Percentiles rank a stretch among this genome's conserved stretches.
Evolutionary conservation across 257 asterid genomes (phyloP).

Genomic region (Rehmannia glutinosa): DNA sequence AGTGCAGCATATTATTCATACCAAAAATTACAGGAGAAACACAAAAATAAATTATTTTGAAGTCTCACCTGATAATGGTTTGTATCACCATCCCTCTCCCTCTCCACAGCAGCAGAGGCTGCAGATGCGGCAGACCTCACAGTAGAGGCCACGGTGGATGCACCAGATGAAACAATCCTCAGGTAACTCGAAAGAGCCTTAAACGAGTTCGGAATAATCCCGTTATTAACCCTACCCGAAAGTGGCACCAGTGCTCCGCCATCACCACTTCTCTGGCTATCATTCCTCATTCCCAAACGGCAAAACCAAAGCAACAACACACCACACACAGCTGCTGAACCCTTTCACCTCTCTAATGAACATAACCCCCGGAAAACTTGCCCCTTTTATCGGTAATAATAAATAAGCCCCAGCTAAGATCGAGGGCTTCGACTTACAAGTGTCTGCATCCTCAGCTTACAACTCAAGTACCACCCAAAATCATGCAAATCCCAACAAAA

Average conservation of each 20-base stretch:
- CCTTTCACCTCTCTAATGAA: slow-evolving; percentile 30
- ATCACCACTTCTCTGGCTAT: slow-evolving; percentile 45
- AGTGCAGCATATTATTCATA: not conserved
- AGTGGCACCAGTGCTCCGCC: slow-evolving; percentile 41
- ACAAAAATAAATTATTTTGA: not conserved
- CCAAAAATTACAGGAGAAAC: not conserved
- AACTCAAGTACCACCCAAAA: slow-evolving; percentile 37
- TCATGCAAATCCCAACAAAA: slow-evolving; percentile 41
- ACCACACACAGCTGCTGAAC: slow-evolving; percentile 25
- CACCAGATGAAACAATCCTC: slow-evolving; percentile 80
- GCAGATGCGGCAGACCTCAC: slow-evolving; percentile 93
- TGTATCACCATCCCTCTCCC: slow-evolving; percentile 75
- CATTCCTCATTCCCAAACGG: slow-evolving; percentile 64
- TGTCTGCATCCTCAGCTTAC: slow-evolving; percentile 48
- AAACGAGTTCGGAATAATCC: slow-evolving; percentile 64
- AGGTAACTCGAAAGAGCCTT: slow-evolving; percentile 65
- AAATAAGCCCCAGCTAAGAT: slow-evolving; percentile 10
- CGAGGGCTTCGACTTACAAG: slow-evolving; percentile 32
- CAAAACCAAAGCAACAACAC: slow-evolving; percentile 12
- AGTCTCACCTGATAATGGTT: slow-evolving; percentile 61
- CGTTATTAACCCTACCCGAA: slow-evolving; percentile 39
- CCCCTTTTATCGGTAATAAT: slow-evolving; percentile 12
- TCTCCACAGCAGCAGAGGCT: slow-evolving; percentile 80
- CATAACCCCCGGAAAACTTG: slow-evolving; percentile 32
- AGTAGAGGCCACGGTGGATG: slow-evolving; percentile 75